Percentiles rank a stretch among this genome's conserved stretches.
These are phyloP conservation scores for Rhizoclosmatium globosum DNA, from an alignment of 192 early-diverging fungal species.

Conservation along the genomic window DNA sequence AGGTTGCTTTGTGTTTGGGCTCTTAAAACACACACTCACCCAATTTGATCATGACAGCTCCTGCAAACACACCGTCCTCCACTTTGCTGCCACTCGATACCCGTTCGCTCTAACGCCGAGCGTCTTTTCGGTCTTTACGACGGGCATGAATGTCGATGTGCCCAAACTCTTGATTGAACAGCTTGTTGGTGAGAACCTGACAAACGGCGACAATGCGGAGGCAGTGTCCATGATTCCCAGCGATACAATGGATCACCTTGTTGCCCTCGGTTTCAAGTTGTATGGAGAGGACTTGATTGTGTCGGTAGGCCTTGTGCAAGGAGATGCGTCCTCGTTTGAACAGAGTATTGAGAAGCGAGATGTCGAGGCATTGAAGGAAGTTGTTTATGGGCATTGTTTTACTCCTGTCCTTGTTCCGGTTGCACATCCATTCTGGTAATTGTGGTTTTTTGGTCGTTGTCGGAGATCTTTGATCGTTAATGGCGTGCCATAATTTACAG, in stretches of 20 bases:
- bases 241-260: constrained; percentile 32
- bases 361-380: neutral
- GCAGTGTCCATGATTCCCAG: constrained; percentile 13
- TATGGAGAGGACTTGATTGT: constrained; percentile 26
- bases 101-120: constrained; percentile 27
- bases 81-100: neutral
- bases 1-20: neutral
- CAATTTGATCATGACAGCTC: neutral
- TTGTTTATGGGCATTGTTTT: constrained; percentile 26
- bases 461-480: neutral
- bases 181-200: neutral
- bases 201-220: neutral
- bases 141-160: constrained; percentile 8
- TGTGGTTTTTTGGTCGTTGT: neutral
- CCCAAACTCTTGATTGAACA: constrained; percentile 30
- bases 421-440: constrained; percentile 15
- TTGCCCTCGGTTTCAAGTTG: constrained; percentile 37
- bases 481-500: neutral
- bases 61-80: constrained; percentile 24
- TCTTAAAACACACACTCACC: neutral
- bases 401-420: constrained; percentile 17
- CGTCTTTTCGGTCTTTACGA: constrained; percentile 23
- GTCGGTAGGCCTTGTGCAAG: neutral
- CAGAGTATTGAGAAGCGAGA: constrained; percentile 1
- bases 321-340: neutral